Conservation (phyloP, 2,329 filamentous ascomycete genomes). For the Paecilomyces niveus region DNA sequence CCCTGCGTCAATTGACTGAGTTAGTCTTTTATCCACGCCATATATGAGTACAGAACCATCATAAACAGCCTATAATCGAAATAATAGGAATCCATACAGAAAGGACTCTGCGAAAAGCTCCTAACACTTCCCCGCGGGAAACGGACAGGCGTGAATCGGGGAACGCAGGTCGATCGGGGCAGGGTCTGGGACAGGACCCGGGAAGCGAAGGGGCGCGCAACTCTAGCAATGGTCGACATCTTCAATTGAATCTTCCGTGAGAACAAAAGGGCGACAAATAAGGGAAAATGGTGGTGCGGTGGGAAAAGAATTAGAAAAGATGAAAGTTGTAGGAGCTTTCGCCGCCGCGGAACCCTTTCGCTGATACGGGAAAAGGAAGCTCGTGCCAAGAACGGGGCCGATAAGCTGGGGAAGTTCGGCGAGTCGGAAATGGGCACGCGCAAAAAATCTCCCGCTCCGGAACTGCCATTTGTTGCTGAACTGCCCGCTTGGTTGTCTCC, state of each 20-base stretch:
- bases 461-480: not conserved
- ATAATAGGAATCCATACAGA: slow-evolving; percentile 22
- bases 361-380: not conserved
- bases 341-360: not conserved
- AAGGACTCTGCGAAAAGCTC: slow-evolving; percentile 36
- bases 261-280: not conserved
- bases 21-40: slow-evolving; percentile 11
- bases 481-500: not conserved
- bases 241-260: slow-evolving; percentile 6
- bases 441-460: not conserved
- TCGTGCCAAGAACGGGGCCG: not conserved
- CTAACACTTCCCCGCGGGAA: slow-evolving; percentile 35
- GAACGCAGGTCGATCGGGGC: slow-evolving; percentile 19
- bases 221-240: slow-evolving; percentile 32
- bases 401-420: not conserved
- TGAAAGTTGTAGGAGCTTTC: not conserved
- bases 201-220: slow-evolving; percentile 29
- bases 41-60: not conserved
- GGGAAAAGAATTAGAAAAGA: slow-evolving; percentile 4
- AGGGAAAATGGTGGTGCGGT: slow-evolving; percentile 4
- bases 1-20: slow-evolving; percentile 20
- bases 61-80: not conserved
- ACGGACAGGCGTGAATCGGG: slow-evolving; percentile 21
- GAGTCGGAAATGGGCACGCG: not conserved
- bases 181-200: slow-evolving; percentile 31